Evolutionary conservation across 2,329 filamentous ascomycete genomes (phyloP), one percentile per base, ranked within the genome.

Genomic region (Paracamarosporium sp.): DNA sequence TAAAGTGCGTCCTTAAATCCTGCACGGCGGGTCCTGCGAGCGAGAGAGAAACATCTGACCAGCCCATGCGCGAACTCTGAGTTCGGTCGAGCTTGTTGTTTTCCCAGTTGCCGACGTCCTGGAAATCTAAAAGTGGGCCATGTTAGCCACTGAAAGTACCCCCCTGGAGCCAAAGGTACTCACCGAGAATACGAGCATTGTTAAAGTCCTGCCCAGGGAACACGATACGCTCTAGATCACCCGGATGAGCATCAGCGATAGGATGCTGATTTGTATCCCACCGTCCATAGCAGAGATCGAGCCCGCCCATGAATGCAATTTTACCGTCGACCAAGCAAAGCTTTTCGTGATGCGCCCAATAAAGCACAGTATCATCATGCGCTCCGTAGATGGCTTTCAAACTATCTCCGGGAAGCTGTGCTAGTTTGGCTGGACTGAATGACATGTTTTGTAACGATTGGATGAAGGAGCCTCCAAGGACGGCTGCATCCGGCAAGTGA

Each of bases 261-360:
- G 90, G 86, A 73, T 97, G 93, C 80, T 89, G 88, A 74, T 91
- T 91, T 6, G 91, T 96, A 68, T 97, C 93, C 74, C 91, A 97
- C 70, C 93, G 85, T 33, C 93, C 93, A 68, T 93, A 97, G 73
- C 77, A 97, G 68, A 96, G 82, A 76, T 97, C 93, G 1, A 97
- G 80, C 20, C 93, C 93, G 48, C 92, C 93, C 93, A 97, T 97
- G 72, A 97, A 97, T 2, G 89, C 92, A 55, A 89, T 81, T 9
- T 83, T 82, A n/a, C 89, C 86, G 73, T 97, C 93, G 15, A 97
- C 80, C 1, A 97, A 73, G 65, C 91, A 92, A 0, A 97, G 84
- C 77, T 97, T 97, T 78, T 97, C 93, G 67, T 97, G 93, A 68
- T 97, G 93, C 2, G 92, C 92, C 93, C 93, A 97, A 77, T 92